Base-by-base conservation (phyloP, 345 rosid genomes). In the Draba incana region DNA sequence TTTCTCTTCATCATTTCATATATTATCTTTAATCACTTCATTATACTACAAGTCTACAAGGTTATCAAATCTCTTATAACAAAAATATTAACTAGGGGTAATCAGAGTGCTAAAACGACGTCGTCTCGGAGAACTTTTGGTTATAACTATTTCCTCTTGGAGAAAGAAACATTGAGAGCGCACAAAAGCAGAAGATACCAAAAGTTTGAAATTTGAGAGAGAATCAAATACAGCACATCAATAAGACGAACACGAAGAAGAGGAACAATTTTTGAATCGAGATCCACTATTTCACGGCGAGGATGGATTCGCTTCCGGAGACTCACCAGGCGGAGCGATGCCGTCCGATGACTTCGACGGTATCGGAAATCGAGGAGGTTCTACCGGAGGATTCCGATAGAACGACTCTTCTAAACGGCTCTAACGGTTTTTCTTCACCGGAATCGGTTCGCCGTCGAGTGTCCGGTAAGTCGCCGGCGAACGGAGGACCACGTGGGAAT, bases 401-500 rank as follows among this genome's bases (percentile, higher is more conserved):
- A 38, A 53, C 43, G 10, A 52, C 69, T 52, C 38, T 71, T 0
- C 47, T 64, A 14, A 57, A 69, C 66, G 14, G 6, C 52, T 43
- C 57, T 14, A 57, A 43, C 24, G 60, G 72, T 8, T 59, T 28
- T 9, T n/a, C 33, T 28, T 47, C 63, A 7, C 2, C 54, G 14
- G 77, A 75, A 46, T 57, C 72, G 54, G 23, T 72, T 6, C 84
- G 81, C 5, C 83, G 83, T 27, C 73, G 85, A 48, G 62, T 49
- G 6, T 15, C 77, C 44, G 77, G 72, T 6, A 81, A 71, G 27
- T 41, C 62, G 0, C 62, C 35, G 14, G 62, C 57, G 55, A 62
- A 77, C 35, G 55, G 66, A 13, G 58, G 27, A 62, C 62, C 78
- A 44, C 68, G 68, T 57, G 68, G 63, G 62, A 35, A 28, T 28